A percentile compares a stretch with the other conserved stretches of the same genome.
phyloP scores from a whole-genome alignment of 345 rosid species.

The Eucalyptus sp. region DNA sequence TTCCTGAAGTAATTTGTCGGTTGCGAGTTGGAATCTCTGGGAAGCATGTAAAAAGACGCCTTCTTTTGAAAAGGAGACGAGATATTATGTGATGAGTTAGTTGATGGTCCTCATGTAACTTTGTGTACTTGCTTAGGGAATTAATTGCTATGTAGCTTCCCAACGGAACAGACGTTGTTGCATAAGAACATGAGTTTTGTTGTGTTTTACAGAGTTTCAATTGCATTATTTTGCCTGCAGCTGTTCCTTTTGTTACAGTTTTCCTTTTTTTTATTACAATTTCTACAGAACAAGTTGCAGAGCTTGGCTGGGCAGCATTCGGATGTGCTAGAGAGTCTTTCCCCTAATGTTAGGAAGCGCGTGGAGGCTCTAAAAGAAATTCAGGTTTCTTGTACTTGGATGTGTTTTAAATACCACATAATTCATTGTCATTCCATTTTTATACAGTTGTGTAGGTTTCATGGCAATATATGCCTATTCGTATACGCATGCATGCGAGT shows the following conservation, averaged over 20 bases:
- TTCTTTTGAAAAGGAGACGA: not conserved
- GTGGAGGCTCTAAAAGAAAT: slow-evolving; percentile 87
- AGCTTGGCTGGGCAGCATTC: slow-evolving; percentile 72
- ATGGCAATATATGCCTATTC: not conserved
- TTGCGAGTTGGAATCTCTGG: not conserved
- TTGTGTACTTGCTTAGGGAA: not conserved
- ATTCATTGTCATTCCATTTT: not conserved
- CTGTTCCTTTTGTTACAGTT: not conserved
- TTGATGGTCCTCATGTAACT: not conserved
- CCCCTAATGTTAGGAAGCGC: slow-evolving; percentile 65
- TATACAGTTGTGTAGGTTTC: not conserved
- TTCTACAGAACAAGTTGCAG: slow-evolving; percentile 62
- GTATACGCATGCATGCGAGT: not conserved
- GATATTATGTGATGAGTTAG: not conserved
- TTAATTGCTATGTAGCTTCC: not conserved
- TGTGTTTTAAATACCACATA: not conserved
- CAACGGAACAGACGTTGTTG: not conserved
- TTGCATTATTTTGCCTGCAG: not conserved
- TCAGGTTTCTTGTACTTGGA: slow-evolving; percentile 31
- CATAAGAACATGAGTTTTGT: not conserved
- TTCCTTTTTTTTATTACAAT: not conserved
- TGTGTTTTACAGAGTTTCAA: not conserved
- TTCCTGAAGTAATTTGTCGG: not conserved
- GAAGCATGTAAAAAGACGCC: not conserved
- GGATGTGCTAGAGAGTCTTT: slow-evolving; percentile 56